Base-by-base conservation (phyloP, 306 rosid species). In the Gillenia trifoliata region DNA sequence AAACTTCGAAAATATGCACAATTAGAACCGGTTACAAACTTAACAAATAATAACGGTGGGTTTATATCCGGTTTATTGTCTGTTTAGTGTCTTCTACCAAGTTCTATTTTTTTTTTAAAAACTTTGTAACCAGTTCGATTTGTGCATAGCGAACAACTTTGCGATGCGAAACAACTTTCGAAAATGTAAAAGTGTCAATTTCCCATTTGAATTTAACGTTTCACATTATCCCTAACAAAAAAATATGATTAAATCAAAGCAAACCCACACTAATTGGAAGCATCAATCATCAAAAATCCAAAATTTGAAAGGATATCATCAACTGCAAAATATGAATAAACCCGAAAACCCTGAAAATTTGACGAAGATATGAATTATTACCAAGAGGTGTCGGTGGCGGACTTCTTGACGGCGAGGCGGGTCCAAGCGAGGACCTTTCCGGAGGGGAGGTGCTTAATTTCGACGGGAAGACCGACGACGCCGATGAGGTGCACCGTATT, bases 401-500 rank as follows among this genome's bases (percentile, higher is more conserved):
- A 89, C 73, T 88, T 93, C 96, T 84, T 89, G 75, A 89, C 88
- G 56, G 96, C 86, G 68, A 93, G 86, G 76, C 94, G 91, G 20
- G 98, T 93, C 96, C 94, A 87, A 0, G 97, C 92, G 49, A 82
- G 77, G 64, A 80, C 89, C 77, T 90, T 94, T 40, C 97, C 97
- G 20, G 97, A 86, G 22, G 97, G 83, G 4, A 88, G 75, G 76
- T 90, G 88, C 85, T 86, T 95, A 77, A 88, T 86, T 64, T 92
- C 98, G 36, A 92, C 83, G 19, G 90, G 87, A 43, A 75, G n/a
- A 1, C 89, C 90, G n/a, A 92, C 92, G 36, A 76, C 69, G 73
- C 98, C 98, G 49, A 94, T 92, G 73, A 94, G 89, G 50, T 78
- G 89, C 64, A 92, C 93, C 41, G 91, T 74, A 78, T 94, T 94